A percentile compares a stretch with the other conserved stretches of the same genome.
phyloP scores from a whole-genome alignment of 768 basidiomycete genomes.

The Tulasnella calospora region DNA sequence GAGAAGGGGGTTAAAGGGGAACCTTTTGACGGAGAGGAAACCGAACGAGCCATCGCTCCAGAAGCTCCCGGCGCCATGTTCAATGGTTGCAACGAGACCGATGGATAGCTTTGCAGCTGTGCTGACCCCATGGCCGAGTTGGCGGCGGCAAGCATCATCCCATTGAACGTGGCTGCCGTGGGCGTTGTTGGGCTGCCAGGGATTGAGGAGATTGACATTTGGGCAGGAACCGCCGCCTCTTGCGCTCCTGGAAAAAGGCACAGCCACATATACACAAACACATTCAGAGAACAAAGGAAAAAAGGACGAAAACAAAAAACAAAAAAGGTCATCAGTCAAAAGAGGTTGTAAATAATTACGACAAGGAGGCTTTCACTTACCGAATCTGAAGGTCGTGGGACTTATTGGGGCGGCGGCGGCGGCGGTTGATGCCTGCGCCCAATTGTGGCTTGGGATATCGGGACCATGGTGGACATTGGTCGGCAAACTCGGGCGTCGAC shows the following conservation, averaged over 20 bases:
- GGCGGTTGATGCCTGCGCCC: neutral
- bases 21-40: neutral
- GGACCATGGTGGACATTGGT: slow-evolving; percentile 33
- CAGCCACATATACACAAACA: neutral
- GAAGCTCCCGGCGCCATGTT: neutral
- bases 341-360: neutral
- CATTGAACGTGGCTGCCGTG: slow-evolving; percentile 11
- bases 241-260: neutral
- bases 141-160: neutral
- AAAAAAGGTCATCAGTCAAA: neutral
- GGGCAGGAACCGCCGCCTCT: neutral
- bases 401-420: neutral
- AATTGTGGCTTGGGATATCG: slow-evolving; percentile 10
- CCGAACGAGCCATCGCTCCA: neutral
- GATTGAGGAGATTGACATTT: neutral
- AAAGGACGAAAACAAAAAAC: neutral
- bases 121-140: neutral
- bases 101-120: neutral
- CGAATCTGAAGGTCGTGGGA: neutral
- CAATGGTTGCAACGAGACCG: neutral
- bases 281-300: neutral
- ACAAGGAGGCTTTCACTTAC: neutral
- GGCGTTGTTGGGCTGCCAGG: slow-evolving; percentile 20
- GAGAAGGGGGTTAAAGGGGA: slow-evolving; percentile 1
- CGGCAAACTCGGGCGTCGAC: slow-evolving; percentile 42